phyloP scores from a whole-genome alignment of 805 yeast genomes.

The Candida dajiaensis region DNA sequence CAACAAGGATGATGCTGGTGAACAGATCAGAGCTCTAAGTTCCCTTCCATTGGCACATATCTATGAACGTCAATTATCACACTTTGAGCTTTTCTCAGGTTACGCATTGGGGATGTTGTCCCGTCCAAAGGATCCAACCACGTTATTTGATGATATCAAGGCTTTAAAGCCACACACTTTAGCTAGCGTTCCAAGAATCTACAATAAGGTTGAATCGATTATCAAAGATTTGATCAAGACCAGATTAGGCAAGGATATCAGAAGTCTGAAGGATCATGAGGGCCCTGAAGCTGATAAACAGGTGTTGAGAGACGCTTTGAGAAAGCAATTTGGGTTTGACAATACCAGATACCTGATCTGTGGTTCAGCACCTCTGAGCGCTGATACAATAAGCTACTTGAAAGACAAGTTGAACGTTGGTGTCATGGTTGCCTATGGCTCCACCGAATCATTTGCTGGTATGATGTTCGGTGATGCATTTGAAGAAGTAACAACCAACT shows the following conservation, averaged over 20 bases:
- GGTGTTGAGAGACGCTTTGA: conserved; percentile 32
- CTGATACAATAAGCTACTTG: conserved; percentile 52
- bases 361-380: conserved; percentile 70
- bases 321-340: conserved; percentile 38
- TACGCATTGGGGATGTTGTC: conserved; percentile 26
- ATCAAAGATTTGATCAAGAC: conserved; percentile 30
- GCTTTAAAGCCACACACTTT: conserved; percentile 45
- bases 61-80: conserved; percentile 39
- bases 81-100: conserved; percentile 39
- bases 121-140: conserved; percentile 46
- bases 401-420: conserved; percentile 47
- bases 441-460: conserved; percentile 67
- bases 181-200: conserved; percentile 57
- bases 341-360: conserved; percentile 32
- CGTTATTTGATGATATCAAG: conserved; percentile 50
- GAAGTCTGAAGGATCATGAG: neutral
- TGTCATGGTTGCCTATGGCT: conserved; percentile 55
- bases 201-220: conserved; percentile 52
- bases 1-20: conserved; percentile 18
- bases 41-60: conserved; percentile 56
- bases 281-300: conserved; percentile 2
- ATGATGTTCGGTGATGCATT: conserved; percentile 35
- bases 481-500: conserved; percentile 35
- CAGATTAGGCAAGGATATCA: conserved; percentile 4
- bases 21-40: conserved; percentile 30